Conservation (phyloP, 2,329 filamentous ascomycete genomes). For the Lecanicillium sp. region DNA sequence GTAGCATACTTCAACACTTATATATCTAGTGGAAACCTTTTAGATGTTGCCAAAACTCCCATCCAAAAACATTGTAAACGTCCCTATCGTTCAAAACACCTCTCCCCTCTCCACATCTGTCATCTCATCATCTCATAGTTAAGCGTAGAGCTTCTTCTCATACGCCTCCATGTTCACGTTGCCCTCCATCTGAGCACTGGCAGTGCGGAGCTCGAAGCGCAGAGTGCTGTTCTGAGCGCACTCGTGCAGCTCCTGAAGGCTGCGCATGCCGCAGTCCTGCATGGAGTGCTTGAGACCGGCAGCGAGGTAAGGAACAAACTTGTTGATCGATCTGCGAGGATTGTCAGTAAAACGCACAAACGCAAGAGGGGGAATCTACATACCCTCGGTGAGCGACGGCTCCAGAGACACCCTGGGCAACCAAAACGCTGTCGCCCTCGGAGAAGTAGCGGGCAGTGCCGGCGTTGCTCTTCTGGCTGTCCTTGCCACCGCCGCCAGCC, state of each 20-base stretch:
- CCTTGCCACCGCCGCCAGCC: constrained; percentile 65
- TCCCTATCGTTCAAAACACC: constrained; percentile 1
- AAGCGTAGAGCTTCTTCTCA: constrained; percentile 99
- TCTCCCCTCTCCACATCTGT: constrained; percentile 1
- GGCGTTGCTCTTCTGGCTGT: constrained; percentile 77
- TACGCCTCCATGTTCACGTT: constrained; percentile 98
- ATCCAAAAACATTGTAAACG: constrained; percentile 1
- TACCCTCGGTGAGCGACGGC: constrained; percentile 68
- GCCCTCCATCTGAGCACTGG: constrained; percentile 91
- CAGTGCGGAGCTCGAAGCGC: constrained; percentile 88
- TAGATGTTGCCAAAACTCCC: constrained; percentile 1
- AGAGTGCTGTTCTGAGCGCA: constrained; percentile 67
- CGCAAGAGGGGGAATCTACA: constrained; percentile 15
- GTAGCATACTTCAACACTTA: constrained; percentile 6
- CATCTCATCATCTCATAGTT: constrained; percentile 20
- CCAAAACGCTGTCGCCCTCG: constrained; percentile 87
- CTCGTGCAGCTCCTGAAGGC: constrained; percentile 67
- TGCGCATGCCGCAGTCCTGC: constrained; percentile 88
- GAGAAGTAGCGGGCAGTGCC: constrained; percentile 98
- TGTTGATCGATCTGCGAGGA: constrained; percentile 64
- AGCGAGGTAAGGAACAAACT: constrained; percentile 92
- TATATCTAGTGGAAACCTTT: constrained; percentile 7
- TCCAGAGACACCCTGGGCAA: constrained; percentile 93
- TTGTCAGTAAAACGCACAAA: constrained; percentile 20
- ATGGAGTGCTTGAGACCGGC: constrained; percentile 95